Conservation (phyloP, 441 rosid genomes). For the Mallotus repandus region DNA sequence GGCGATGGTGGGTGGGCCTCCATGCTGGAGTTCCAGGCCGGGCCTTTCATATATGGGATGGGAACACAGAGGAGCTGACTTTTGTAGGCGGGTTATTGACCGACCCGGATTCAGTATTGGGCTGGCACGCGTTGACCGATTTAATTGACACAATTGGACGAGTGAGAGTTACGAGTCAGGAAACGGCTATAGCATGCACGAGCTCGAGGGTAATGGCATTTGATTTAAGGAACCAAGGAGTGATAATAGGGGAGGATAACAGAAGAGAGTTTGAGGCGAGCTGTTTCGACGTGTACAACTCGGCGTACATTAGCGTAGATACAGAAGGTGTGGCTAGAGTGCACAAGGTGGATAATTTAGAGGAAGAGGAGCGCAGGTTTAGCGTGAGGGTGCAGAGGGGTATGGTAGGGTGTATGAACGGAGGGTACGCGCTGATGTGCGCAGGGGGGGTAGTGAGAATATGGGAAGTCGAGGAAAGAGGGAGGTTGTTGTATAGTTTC, state of each 20-base stretch:
- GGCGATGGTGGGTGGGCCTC: constrained; percentile 86
- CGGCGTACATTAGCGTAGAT: constrained; percentile 53
- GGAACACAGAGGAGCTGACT: constrained; percentile 40
- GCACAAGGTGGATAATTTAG: constrained; percentile 41
- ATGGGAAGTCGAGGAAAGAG: constrained; percentile 53
- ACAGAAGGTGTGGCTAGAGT: constrained; percentile 54
- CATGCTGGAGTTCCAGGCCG: constrained; percentile 80
- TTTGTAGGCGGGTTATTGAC: constrained; percentile 62
- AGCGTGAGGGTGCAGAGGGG: constrained; percentile 37
- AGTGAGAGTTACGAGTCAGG: constrained; percentile 50
- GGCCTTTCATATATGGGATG: constrained; percentile 77
- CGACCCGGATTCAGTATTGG: constrained; percentile 64
- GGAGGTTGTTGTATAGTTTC: constrained; percentile 40
- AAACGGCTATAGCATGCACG: constrained; percentile 75
- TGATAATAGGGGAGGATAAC: constrained; percentile 27
- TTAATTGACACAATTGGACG: constrained; percentile 64
- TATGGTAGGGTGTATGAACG: constrained; percentile 67
- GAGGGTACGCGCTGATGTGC: constrained; percentile 61
- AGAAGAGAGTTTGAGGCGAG: constrained; percentile 34
- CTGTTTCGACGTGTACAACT: constrained; percentile 42
- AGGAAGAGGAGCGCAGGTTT: constrained; percentile 50
- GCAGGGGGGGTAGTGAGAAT: constrained; percentile 58
- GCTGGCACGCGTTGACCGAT: constrained; percentile 77
- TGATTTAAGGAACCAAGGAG: constrained; percentile 57
- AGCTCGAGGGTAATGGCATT: constrained; percentile 43